These are phyloP conservation scores for Macrophomina phaseolina DNA, from an alignment of 2,329 filamentous ascomycete species.

Conservation along the genomic window DNA sequence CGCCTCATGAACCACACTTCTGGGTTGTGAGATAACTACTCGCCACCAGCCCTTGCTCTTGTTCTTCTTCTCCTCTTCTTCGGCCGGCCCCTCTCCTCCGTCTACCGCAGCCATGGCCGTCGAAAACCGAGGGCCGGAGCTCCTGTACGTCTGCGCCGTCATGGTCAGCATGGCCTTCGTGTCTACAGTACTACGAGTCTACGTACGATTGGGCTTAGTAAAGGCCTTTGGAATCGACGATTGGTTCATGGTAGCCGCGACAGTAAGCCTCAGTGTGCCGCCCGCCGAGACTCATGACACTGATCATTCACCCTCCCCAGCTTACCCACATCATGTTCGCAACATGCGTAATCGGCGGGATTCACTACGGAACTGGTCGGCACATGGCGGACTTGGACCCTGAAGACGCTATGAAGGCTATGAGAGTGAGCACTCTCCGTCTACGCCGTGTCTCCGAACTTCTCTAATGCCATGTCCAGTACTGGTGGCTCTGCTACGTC, in stretches of 20 bases:
- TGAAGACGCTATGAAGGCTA: constrained; percentile 35
- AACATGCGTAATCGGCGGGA: constrained; percentile 20
- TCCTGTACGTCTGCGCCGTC: neutral
- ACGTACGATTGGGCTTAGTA: constrained; percentile 41
- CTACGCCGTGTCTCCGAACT: neutral
- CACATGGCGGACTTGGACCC: constrained; percentile 33
- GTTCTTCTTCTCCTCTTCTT: neutral
- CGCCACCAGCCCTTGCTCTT: neutral
- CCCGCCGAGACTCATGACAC: constrained; percentile 30
- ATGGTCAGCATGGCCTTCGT: constrained; percentile 8
- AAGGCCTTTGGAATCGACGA: constrained; percentile 45
- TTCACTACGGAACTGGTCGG: constrained; percentile 27
- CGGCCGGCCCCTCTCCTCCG: neutral
- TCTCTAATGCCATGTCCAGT: neutral
- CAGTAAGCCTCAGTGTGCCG: neutral
- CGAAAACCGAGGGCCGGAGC: constrained; percentile 14
- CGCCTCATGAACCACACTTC: neutral
- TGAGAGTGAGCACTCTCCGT: constrained; percentile 27
- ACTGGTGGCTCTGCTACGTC: constrained; percentile 28
- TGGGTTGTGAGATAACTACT: neutral
- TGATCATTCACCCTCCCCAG: constrained; percentile 29
- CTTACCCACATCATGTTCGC: constrained; percentile 24
- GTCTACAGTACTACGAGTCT: constrained; percentile 35
- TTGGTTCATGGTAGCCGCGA: constrained; percentile 39
- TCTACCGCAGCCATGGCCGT: constrained; percentile 5